Conservation (phyloP, 2,329 filamentous ascomycete genomes). For the Chaetomiaceae sp. region DNA sequence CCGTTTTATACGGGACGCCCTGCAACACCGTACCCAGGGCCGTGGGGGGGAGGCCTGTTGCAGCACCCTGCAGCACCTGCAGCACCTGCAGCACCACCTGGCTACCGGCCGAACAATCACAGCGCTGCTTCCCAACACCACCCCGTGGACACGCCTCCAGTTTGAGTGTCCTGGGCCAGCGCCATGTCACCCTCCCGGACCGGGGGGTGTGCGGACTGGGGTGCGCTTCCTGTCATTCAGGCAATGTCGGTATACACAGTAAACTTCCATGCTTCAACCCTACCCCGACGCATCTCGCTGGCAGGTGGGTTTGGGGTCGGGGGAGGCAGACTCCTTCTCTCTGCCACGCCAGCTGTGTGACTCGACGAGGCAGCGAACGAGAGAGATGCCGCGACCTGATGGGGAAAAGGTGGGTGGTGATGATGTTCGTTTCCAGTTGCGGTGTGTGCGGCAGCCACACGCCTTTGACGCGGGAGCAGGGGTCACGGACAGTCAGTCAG, state of each 20-base stretch:
- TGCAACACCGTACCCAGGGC: constrained; percentile 10
- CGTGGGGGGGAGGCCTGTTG: constrained; percentile 6
- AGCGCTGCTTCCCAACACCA: constrained; percentile 1
- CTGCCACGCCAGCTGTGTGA: constrained; percentile 12
- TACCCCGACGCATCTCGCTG: not conserved
- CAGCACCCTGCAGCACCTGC: not conserved
- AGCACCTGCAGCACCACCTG: constrained; percentile 11
- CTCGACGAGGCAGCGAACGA: constrained; percentile 11
- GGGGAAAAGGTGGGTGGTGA: no score
- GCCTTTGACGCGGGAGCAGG: constrained; percentile 1
- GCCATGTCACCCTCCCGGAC: constrained; percentile 18
- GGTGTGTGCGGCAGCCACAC: no score
- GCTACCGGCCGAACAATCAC: constrained; percentile 16
- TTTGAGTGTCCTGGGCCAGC: constrained; percentile 10
- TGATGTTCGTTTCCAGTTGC: no score
- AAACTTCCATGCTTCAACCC: constrained; percentile 15
- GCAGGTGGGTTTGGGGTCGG: not conserved
- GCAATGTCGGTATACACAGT: constrained; percentile 11
- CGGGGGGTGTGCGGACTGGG: constrained; percentile 14
- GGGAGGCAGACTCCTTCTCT: not conserved
- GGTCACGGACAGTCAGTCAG: constrained; percentile 13
- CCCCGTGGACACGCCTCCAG: constrained; percentile 2
- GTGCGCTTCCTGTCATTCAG: constrained; percentile 13
- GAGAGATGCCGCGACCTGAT: no score
- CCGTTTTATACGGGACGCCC: constrained; percentile 3